Percentiles rank a stretch among this genome's conserved stretches.
These are phyloP conservation scores for Lepidium aucheri DNA, from an alignment of 345 rosid genomes.

Conservation along the genomic window DNA sequence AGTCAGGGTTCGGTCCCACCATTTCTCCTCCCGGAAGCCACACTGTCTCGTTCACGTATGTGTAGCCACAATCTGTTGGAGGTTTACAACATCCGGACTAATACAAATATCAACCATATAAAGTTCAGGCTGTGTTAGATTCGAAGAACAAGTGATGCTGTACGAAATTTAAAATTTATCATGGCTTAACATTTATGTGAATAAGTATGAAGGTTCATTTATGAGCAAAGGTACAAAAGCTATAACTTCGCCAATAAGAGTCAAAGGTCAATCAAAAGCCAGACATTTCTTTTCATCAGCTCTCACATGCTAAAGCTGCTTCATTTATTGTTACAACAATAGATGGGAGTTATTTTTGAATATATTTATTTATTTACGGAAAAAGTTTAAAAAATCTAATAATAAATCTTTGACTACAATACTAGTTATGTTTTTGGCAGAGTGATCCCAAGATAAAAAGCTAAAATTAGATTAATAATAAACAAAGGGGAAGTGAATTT, in stretches of 20 bases:
- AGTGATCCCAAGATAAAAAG: not conserved
- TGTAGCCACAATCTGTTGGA: conserved; percentile 67
- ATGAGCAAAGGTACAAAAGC: not conserved
- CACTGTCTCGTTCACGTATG: conserved; percentile 59
- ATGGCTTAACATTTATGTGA: not conserved
- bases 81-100: conserved; percentile 99
- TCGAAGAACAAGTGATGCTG: not conserved
- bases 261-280: not conserved
- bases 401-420: not conserved
- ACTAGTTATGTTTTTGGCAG: not conserved
- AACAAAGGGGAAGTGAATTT: too few species aligned
- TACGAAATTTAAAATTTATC: not conserved
- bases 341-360: too few species aligned
- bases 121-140: not conserved
- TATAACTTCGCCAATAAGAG: not conserved
- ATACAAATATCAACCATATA: not conserved
- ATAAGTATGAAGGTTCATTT: not conserved
- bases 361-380: too few species aligned
- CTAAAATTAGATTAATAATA: not conserved
- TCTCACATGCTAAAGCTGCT: not conserved
- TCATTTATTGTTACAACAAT: not conserved
- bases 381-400: not conserved
- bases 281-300: not conserved
- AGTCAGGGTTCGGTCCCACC: conserved; percentile 38
- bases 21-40: conserved; percentile 45